Conservation (phyloP, 2,329 filamentous ascomycete genomes). For the Monosporascus sp. region DNA sequence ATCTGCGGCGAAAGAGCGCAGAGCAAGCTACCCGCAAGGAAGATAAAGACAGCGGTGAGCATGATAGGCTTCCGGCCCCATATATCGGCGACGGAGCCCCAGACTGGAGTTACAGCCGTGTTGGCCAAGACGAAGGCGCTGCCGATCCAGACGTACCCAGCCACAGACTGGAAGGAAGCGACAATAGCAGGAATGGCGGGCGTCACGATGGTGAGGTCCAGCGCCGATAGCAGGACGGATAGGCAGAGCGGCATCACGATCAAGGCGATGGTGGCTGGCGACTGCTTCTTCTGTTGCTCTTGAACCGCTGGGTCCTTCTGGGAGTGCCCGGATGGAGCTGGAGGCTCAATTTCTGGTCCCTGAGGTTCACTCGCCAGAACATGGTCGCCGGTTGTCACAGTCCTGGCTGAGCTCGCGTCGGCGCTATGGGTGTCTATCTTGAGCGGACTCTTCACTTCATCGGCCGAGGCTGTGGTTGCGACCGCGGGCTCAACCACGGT, state of each 20-base stretch:
- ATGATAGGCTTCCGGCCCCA: constrained; percentile 53
- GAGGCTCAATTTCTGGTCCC: background rate
- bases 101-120: constrained; percentile 63
- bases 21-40: constrained; percentile 47
- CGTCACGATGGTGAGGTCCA: constrained; percentile 54
- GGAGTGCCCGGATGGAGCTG: background rate
- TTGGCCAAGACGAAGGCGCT: constrained; percentile 67
- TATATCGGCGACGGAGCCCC: constrained; percentile 59
- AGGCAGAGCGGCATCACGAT: constrained; percentile 36
- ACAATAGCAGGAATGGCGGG: constrained; percentile 59
- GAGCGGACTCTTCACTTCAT: too few species aligned
- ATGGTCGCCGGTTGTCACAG: too few species aligned
- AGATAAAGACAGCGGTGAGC: constrained; percentile 41
- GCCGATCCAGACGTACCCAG: constrained; percentile 74
- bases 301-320: background rate
- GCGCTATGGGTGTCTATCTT: too few species aligned
- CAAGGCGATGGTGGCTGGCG: constrained; percentile 10
- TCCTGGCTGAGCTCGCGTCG: too few species aligned
- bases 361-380: background rate
- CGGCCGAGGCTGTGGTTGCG: too few species aligned
- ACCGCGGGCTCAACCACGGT: too few species aligned
- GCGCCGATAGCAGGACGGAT: constrained; percentile 39
- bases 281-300: background rate
- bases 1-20: constrained; percentile 42
- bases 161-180: constrained; percentile 52